Percentiles rank a stretch among this genome's conserved stretches.
Conservation (phyloP, 2,329 filamentous ascomycete genomes). For the Elsinoe perseae region DNA sequence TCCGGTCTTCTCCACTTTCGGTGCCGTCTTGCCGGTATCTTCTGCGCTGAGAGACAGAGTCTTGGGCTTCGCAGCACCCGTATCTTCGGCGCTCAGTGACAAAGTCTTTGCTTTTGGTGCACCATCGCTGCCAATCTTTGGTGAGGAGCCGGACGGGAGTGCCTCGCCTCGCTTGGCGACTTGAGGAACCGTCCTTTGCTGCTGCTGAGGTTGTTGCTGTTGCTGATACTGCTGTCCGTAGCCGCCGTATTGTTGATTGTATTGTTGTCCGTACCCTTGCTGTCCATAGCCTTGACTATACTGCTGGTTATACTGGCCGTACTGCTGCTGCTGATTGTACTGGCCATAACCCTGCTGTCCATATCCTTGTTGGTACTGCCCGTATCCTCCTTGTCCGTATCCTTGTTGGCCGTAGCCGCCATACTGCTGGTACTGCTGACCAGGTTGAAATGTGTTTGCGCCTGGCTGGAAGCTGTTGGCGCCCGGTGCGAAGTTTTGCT, state of each 20-base stretch:
- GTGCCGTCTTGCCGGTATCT: conserved; percentile 42
- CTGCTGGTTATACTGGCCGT: conserved; percentile 39
- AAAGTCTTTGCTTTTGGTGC: conserved; percentile 36
- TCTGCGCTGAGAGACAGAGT: conserved; percentile 50
- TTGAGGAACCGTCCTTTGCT: conserved; percentile 47
- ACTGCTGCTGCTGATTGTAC: conserved; percentile 23
- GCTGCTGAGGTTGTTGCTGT: conserved; percentile 31
- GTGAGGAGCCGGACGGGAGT: conserved; percentile 42
- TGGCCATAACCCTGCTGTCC: conserved; percentile 35
- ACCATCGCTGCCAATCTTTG: conserved; percentile 39
- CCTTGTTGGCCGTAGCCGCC: conserved; percentile 23
- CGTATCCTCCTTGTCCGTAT: conserved; percentile 33
- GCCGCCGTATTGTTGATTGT: conserved; percentile 31
- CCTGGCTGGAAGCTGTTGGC: conserved; percentile 27
- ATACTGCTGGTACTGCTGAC: conserved; percentile 31
- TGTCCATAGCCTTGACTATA: conserved; percentile 26
- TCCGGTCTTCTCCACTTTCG: conserved; percentile 48
- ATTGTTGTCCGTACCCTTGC: conserved; percentile 34
- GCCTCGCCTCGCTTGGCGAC: conserved; percentile 56
- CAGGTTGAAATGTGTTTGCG: conserved; percentile 30
- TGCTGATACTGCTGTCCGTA: conserved; percentile 22
- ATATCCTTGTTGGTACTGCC: conserved; percentile 32
- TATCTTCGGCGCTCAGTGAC: conserved; percentile 52
- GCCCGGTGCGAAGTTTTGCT: conserved; percentile 11
- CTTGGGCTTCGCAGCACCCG: conserved; percentile 46